phyloP scores from a whole-genome alignment of 1,284 basidiomycete species.

The Heterobasidion annosum region DNA sequence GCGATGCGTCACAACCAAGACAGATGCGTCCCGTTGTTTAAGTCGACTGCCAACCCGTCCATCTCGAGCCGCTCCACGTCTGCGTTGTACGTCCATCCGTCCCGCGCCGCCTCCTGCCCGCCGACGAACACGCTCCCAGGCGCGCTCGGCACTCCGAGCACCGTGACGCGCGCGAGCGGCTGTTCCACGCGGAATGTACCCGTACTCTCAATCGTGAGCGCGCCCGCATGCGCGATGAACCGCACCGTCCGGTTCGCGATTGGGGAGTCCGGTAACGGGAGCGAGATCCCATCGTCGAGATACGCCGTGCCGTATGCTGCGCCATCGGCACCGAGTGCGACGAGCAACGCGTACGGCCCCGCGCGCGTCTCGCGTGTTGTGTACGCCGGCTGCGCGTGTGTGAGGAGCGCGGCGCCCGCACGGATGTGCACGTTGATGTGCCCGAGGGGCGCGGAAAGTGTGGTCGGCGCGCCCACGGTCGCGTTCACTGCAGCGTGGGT shows the following conservation, averaged over 20 bases:
- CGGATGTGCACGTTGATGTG: conserved; percentile 67
- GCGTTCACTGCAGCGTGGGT: conserved; percentile 46
- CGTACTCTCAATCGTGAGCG: conserved; percentile 24
- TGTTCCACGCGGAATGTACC: conserved; percentile 28
- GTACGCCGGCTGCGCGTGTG: conserved; percentile 46
- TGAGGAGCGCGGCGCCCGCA: conserved; percentile 46
- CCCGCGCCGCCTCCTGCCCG: not conserved
- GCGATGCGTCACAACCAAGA: not conserved
- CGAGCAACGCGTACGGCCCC: conserved; percentile 44
- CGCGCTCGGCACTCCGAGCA: conserved; percentile 1
- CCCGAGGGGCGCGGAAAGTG: conserved; percentile 48
- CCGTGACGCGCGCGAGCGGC: conserved; percentile 1
- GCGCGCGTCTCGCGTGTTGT: conserved; percentile 49
- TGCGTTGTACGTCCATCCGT: not conserved
- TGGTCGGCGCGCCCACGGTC: conserved; percentile 28
- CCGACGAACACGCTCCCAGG: not conserved
- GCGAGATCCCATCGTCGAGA: conserved; percentile 56
- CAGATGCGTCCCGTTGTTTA: not conserved
- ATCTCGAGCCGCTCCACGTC: conserved; percentile 1
- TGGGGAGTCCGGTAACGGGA: conserved; percentile 24
- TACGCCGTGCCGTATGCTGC: conserved; percentile 47
- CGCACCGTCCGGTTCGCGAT: conserved; percentile 36
- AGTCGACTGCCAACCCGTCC: not conserved
- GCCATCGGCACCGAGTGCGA: conserved; percentile 37
- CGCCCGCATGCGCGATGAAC: conserved; percentile 24